Evolutionary conservation across 2,329 filamentous ascomycete genomes (phyloP), one percentile per base, ranked within the genome.

Genomic region (Aspergillus neotritici): DNA sequence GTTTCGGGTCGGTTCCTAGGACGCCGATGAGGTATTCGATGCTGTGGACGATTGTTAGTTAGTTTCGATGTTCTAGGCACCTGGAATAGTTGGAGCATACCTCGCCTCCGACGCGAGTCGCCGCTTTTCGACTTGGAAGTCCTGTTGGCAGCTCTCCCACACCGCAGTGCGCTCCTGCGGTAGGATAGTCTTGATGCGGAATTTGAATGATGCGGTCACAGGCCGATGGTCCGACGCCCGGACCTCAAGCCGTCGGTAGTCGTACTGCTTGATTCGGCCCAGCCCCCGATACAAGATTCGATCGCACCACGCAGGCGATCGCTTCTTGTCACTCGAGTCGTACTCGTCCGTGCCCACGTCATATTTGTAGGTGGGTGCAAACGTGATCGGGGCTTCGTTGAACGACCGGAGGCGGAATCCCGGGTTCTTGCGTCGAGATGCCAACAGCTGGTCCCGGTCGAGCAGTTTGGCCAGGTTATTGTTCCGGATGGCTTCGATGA

Each of bases 341-440:
- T 97, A 98, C 5, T 81, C 85, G 61, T 97, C 91, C 0, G 88
- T 94, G 12, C 90, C 90, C 0, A 97, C 88, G 56, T 98, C 93
- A 64, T 98, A 98, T 65, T 98, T 98, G 74, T 98, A 98, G 0
- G 93, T 98, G 1, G 93, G 93, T 6, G 88, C 84, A 63, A 98
- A 98, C 0, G 82, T 84, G 57, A 98, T 96, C 1, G 86, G 86
- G 43, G 84, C 76, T 67, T 98, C 93, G n/a, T 84, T 82, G 64
- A 98, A 97, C 0, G 87, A 84, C 14, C 90, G 83, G 4, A 98
- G 77, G 21, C 87, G 80, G 70, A 97, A 96, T 0, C 83, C 86
- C 0, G 91, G 89, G 56, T 96, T 96, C 55, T 88, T 87, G 40
- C 89, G 86, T 44, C 86, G 81, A 10, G 89, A 91, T 0, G 95